Evolutionary conservation across 129 eudicot genomes (phyloP), one percentile per base, ranked within the genome.

Genomic region (Helichrysum umbraculigerum): DNA sequence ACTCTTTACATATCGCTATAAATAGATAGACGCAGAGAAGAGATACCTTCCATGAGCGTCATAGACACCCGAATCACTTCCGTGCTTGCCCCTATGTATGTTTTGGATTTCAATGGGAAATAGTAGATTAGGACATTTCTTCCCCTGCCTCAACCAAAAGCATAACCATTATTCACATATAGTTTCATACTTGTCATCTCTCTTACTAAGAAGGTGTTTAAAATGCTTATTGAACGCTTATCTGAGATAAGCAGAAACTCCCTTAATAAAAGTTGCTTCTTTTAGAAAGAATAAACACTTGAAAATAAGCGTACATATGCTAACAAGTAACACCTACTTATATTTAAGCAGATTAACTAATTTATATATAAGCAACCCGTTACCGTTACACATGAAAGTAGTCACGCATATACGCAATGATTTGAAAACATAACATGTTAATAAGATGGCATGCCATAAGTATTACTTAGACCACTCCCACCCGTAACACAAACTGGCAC

Each of bases 61-160:
- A 50, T 86, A 89, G 54, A 89, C 91, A 68, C 87, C 95, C 12
- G 87, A 73, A 61, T 89, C 95, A 33, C 95, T 86, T 3, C 84
- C 82, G 72, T 89, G 95, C 44, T 86, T 89, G 54, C 76, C 87
- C 69, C 70, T 65, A 0, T 81, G 78, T 35, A 89, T 89, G 74
- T 89, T 84, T 70, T 81, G 78, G 57, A 89, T 76, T 70, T 79
- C 89, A 47, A 89, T 86, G 0, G 95, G 95, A 41, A 89, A 86
- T 11, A 44, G 76, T 35, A 80, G 8, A 35, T 85, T 79, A 29
- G 84, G 83, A 64, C 17, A 64, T 22, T 63, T 67, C 66, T 86
- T 82, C 19, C 89, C 91, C 95, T 89, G 82, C 79, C 25, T 60
- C 66, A 60, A 80, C 64, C 75, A 70, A 71, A 70, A 1, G 9